Conservation (phyloP, 2,329 filamentous ascomycete species). For the Incumbomyces lentus region DNA sequence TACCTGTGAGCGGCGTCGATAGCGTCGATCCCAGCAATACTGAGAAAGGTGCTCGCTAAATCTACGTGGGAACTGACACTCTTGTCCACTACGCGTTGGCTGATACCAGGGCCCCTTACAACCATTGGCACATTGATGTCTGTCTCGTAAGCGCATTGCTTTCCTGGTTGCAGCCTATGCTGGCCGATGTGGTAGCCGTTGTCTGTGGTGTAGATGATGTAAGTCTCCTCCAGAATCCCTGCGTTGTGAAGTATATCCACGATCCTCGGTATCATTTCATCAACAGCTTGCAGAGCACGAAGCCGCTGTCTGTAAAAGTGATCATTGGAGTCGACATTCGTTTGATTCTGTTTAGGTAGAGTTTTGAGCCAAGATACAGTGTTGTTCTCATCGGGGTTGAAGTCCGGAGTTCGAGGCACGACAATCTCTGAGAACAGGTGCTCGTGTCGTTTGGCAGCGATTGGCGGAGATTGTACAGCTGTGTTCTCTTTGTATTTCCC, state of each 20-base stretch:
- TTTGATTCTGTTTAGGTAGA: constrained; percentile 36
- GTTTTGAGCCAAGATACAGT: constrained; percentile 38
- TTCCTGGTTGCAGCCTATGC: constrained; percentile 48
- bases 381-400: constrained; percentile 50
- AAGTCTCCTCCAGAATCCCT: constrained; percentile 42
- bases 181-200: constrained; percentile 54
- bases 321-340: constrained; percentile 42
- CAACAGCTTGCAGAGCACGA: constrained; percentile 42
- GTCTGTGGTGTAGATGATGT: constrained; percentile 52
- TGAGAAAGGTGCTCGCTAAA: constrained; percentile 50
- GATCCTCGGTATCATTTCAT: constrained; percentile 43
- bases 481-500: constrained; percentile 19
- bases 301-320: constrained; percentile 42
- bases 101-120: constrained; percentile 49
- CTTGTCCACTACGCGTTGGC: constrained; percentile 31
- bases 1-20: constrained; percentile 19
- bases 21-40: constrained; percentile 16
- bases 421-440: constrained; percentile 50
- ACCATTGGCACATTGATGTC: constrained; percentile 52
- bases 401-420: constrained; percentile 53
- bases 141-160: constrained; percentile 49
- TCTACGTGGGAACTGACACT: constrained; percentile 54
- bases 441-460: constrained; percentile 51
- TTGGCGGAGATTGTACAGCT: constrained; percentile 38
- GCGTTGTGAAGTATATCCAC: constrained; percentile 33